Evolutionary conservation across 2,329 filamentous ascomycete genomes (phyloP).

Genomic region (Iodosphaeria phyllophila): DNA sequence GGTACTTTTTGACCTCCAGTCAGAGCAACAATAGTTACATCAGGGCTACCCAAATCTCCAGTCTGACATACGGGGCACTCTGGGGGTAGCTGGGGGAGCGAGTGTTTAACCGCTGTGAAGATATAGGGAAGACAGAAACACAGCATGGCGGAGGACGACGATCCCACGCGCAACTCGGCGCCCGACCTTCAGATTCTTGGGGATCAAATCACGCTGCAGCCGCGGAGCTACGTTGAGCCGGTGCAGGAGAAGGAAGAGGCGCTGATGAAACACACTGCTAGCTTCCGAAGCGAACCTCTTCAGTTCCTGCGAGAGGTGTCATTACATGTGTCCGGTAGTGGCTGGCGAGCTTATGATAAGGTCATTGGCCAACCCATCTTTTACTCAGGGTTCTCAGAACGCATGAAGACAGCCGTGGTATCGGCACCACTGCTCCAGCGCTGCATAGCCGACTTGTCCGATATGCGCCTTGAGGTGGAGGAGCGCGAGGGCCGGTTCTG

Average conservation of each 20-base stretch:
- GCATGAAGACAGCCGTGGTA: slow-evolving; percentile 67
- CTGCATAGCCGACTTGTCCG: slow-evolving; percentile 61
- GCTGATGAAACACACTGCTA: slow-evolving; percentile 66
- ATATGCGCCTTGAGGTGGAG: slow-evolving; percentile 56
- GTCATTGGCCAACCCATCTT: slow-evolving; percentile 85
- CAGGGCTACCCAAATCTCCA: no score
- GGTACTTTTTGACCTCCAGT: no score
- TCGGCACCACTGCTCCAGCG: slow-evolving; percentile 54
- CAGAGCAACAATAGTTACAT: no score
- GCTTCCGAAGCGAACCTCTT: slow-evolving; percentile 56
- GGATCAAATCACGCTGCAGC: slow-evolving; percentile 56
- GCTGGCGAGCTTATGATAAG: slow-evolving; percentile 88
- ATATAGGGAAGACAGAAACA: no score
- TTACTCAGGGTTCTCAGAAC: slow-evolving; percentile 79
- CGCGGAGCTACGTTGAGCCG: slow-evolving; percentile 44
- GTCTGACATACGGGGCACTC: no score
- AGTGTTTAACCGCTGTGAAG: no score
- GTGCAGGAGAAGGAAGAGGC: slow-evolving; percentile 42
- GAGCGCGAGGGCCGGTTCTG: slow-evolving; percentile 52
- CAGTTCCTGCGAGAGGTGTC: slow-evolving; percentile 85
- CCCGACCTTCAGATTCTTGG: slow-evolving; percentile 66
- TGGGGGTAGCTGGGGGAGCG: no score
- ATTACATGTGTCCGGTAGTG: slow-evolving; percentile 77
- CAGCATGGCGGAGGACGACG: slow-evolving; percentile 21
- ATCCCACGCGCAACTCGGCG: slow-evolving; percentile 31